Percentiles rank a stretch among this genome's conserved stretches.
phyloP scores from a whole-genome alignment of 169 alveolate genomes.

The Plasmodium vivax region DNA sequence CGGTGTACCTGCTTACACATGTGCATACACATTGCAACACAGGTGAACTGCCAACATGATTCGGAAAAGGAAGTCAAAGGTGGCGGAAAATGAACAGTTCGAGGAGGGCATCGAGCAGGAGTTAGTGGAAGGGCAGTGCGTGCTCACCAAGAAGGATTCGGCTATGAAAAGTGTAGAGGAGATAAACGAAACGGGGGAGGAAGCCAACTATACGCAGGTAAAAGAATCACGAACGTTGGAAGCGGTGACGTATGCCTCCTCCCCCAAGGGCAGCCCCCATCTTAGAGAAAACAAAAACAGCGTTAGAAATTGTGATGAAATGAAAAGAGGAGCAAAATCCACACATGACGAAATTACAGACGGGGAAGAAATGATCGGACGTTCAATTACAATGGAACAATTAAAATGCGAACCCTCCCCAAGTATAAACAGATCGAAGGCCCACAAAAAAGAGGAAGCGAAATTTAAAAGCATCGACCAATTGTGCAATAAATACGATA shows the following conservation, averaged over 20 bases:
- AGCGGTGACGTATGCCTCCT: not conserved
- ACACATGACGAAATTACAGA: not conserved
- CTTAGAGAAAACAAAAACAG: not conserved
- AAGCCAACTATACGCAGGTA: not conserved
- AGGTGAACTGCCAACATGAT: conserved; percentile 14
- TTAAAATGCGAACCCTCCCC: not conserved
- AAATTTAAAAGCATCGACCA: conserved; percentile 42
- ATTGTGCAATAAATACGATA: conserved; percentile 38
- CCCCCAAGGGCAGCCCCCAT: not conserved
- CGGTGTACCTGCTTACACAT: not conserved
- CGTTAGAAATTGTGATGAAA: not conserved
- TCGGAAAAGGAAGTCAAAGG: conserved; percentile 63
- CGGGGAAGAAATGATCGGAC: not conserved
- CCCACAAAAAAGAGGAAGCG: not conserved
- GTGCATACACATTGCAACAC: not conserved
- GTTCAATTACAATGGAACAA: not conserved
- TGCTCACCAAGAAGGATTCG: conserved; percentile 11
- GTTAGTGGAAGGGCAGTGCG: conserved; percentile 22
- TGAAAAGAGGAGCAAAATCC: not conserved
- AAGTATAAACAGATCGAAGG: not conserved
- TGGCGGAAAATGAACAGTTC: conserved; percentile 32
- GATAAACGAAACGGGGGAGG: not conserved
- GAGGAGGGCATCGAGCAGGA: conserved; percentile 15
- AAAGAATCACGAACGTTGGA: not conserved
- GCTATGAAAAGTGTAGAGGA: conserved; percentile 20